Percentiles rank a stretch among this genome's conserved stretches.
phyloP scores from a whole-genome alignment of 2,329 filamentous ascomycete genomes.

The Colletotrichum sojae region DNA sequence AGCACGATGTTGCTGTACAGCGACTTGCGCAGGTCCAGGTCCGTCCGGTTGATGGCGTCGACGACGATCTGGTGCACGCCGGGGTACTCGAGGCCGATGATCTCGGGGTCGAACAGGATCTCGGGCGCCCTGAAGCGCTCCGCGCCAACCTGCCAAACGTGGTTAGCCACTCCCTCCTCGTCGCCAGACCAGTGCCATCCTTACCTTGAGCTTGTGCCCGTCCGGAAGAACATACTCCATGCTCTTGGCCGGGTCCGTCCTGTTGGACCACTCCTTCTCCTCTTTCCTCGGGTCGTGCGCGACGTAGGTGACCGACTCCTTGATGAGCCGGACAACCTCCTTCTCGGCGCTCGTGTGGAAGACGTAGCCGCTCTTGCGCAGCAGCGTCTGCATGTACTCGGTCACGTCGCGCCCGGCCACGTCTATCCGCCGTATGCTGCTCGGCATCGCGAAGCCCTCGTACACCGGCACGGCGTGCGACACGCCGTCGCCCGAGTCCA shows the following conservation, averaged over 20 bases:
- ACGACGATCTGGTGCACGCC: conserved; percentile 98
- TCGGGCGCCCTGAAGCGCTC: conserved; percentile 97
- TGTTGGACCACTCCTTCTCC: conserved; percentile 95
- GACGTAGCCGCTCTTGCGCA: conserved; percentile 92
- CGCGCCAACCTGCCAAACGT: conserved; percentile 77
- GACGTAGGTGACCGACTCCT: conserved; percentile 94
- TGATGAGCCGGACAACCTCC: conserved; percentile 97
- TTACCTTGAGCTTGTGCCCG: conserved; percentile 90
- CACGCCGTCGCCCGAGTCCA: conserved; percentile 96
- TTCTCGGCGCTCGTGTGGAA: conserved; percentile 99
- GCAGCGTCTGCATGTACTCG: conserved; percentile 90
- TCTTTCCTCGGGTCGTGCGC: conserved; percentile 92
- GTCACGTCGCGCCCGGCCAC: conserved; percentile 97
- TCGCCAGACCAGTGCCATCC: conserved; percentile 17
- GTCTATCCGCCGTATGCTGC: conserved; percentile 94
- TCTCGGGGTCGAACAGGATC: conserved; percentile 96
- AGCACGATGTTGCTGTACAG: conserved; percentile 98
- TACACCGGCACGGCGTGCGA: conserved; percentile 98
- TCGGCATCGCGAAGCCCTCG: conserved; percentile 97
- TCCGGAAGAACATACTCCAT: conserved; percentile 93
- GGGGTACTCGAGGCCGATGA: conserved; percentile 96
- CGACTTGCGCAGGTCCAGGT: conserved; percentile 94
- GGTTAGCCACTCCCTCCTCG: neutral
- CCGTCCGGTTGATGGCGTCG: conserved; percentile 93
- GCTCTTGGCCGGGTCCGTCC: conserved; percentile 78